Conservation (phyloP, 2,329 filamentous ascomycete genomes). For the Neofusicoccum kwambonambiense region DNA sequence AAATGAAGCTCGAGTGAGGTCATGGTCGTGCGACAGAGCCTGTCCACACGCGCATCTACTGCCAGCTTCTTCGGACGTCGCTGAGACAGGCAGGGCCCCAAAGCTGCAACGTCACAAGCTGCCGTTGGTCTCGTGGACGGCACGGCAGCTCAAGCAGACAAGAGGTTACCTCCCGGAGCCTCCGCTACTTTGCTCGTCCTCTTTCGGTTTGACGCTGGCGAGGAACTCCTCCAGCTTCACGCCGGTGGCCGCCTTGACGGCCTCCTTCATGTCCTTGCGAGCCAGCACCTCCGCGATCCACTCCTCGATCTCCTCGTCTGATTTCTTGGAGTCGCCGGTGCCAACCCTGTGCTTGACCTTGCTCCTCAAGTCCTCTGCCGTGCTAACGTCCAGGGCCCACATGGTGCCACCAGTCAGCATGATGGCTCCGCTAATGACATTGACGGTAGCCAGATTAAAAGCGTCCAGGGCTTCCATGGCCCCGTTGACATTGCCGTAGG, state of each 20-base stretch:
- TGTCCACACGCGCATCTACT: not conserved
- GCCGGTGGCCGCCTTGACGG: constrained; percentile 27
- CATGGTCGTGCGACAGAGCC: not conserved
- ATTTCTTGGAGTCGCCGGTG: constrained; percentile 48
- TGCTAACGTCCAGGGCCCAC: constrained; percentile 72
- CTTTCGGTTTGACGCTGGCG: constrained; percentile 1
- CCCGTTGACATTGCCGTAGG: constrained; percentile 56
- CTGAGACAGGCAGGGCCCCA: not conserved
- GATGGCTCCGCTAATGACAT: constrained; percentile 73
- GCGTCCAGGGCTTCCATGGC: constrained; percentile 77
- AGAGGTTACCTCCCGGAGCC: not conserved
- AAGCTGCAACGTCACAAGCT: not conserved
- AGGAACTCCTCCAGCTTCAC: constrained; percentile 18
- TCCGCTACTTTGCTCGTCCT: constrained; percentile 20
- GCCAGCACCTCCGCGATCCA: constrained; percentile 52
- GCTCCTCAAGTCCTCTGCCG: constrained; percentile 55
- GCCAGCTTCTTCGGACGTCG: constrained; percentile 4
- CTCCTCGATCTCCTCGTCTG: constrained; percentile 54
- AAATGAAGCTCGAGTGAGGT: constrained; percentile 3
- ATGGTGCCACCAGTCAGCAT: constrained; percentile 71
- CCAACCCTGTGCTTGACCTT: constrained; percentile 52
- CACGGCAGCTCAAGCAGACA: not conserved
- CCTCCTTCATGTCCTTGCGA: constrained; percentile 47
- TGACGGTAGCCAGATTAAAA: constrained; percentile 81
- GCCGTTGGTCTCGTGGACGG: not conserved